These are phyloP conservation scores for Tolypocladium ovalisporum DNA, from an alignment of 2,329 filamentous ascomycete genomes.

Conservation along the genomic window DNA sequence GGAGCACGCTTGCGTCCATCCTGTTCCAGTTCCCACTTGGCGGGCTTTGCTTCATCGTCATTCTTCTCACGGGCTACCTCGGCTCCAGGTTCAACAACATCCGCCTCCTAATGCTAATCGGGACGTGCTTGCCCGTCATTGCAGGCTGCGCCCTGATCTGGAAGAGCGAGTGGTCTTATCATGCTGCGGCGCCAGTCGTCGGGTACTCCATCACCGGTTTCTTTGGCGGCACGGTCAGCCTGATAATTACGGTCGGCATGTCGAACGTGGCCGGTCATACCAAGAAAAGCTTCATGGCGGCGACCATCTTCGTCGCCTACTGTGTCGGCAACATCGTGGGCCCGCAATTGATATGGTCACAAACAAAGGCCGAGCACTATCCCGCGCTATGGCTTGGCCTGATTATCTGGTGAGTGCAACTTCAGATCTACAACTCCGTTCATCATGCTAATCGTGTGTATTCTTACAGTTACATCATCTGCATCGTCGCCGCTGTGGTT, in stretches of 20 bases:
- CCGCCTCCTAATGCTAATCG: constrained; percentile 51
- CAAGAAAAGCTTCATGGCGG: constrained; percentile 69
- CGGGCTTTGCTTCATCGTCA: constrained; percentile 54
- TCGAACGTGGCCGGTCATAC: constrained; percentile 66
- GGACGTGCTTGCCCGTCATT: constrained; percentile 63
- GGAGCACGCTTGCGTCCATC: constrained; percentile 51
- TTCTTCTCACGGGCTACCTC: constrained; percentile 55
- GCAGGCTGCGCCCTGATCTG: constrained; percentile 66
- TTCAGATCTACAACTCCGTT: neutral
- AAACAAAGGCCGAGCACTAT: constrained; percentile 56
- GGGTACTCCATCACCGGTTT: constrained; percentile 65
- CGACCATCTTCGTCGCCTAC: constrained; percentile 64
- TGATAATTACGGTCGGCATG: constrained; percentile 40
- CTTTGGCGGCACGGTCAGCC: constrained; percentile 59
- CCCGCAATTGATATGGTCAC: constrained; percentile 57
- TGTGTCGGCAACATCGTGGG: constrained; percentile 69
- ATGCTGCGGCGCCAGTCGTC: constrained; percentile 53
- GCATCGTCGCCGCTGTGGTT: constrained; percentile 42
- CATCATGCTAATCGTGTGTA: neutral
- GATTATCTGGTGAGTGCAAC: constrained; percentile 41
- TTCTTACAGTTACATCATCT: constrained; percentile 50
- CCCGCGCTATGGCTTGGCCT: constrained; percentile 60
- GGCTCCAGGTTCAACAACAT: constrained; percentile 50
- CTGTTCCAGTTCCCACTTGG: constrained; percentile 68
- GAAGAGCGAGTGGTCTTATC: constrained; percentile 54